A percentile compares a stretch with the other conserved stretches of the same genome.
Evolutionary conservation across 2,329 filamentous ascomycete species (phyloP).

Genomic region (Fonsecaea erecta): DNA sequence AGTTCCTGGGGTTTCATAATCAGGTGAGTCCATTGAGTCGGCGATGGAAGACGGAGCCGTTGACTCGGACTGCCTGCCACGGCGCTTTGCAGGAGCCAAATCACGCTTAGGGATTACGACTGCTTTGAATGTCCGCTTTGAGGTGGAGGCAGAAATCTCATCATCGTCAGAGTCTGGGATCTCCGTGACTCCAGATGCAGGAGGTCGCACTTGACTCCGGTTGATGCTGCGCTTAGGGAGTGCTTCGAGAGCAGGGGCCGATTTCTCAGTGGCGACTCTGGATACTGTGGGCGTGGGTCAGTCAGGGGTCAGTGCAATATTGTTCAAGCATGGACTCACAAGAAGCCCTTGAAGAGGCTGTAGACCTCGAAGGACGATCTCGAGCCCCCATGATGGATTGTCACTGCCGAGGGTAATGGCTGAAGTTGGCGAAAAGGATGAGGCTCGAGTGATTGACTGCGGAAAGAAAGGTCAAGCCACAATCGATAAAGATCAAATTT

Average conservation of each 20-base stretch:
- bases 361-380: constrained; percentile 24
- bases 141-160: constrained; percentile 5
- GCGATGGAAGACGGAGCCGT: constrained; percentile 49
- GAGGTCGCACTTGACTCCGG: constrained; percentile 11
- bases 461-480: constrained; percentile 14
- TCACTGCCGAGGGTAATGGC: not conserved
- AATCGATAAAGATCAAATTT: constrained; percentile 14
- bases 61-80: constrained; percentile 37
- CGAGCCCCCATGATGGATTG: constrained; percentile 31
- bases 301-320: not conserved
- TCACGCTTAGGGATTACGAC: constrained; percentile 26
- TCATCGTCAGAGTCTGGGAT: constrained; percentile 37
- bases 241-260: constrained; percentile 21
- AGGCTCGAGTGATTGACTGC: constrained; percentile 2
- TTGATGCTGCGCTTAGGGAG: constrained; percentile 20
- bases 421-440: constrained; percentile 8
- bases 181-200: constrained; percentile 23
- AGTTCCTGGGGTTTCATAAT: constrained; percentile 66
- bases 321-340: constrained; percentile 4
- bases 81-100: constrained; percentile 4
- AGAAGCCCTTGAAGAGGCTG: constrained; percentile 17
- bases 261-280: constrained; percentile 30
- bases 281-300: constrained; percentile 16
- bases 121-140: constrained; percentile 29
- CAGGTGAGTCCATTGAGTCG: constrained; percentile 49